Evolutionary conservation across 202 grass and related monocot genomes (phyloP).

Genomic region (Sporobolus alterniflorus): DNA sequence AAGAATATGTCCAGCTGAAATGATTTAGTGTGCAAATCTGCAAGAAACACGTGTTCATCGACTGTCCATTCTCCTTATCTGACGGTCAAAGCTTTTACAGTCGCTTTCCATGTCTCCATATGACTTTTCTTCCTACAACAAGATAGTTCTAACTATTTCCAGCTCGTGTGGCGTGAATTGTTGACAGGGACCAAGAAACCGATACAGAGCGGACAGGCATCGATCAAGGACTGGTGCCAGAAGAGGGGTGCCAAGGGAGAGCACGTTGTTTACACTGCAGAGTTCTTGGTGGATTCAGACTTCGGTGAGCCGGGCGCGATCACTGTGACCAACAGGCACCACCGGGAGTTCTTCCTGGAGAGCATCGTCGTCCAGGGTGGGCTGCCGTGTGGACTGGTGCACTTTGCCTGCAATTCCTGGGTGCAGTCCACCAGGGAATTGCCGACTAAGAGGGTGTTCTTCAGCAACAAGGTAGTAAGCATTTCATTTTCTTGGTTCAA

Average conservation of each 20-base stretch:
- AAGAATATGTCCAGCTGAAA: slow-evolving; percentile 16
- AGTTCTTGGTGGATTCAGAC: slow-evolving; percentile 73
- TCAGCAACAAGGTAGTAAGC: slow-evolving; percentile 84
- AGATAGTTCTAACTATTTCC: not conserved
- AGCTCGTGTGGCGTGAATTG: slow-evolving; percentile 22
- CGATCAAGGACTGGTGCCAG: slow-evolving; percentile 85
- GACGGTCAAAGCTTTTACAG: not conserved
- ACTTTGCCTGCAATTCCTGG: slow-evolving; percentile 94
- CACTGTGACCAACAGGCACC: slow-evolving; percentile 76
- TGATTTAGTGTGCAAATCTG: not conserved
- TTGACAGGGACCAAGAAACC: slow-evolving; percentile 67
- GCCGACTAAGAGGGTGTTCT: slow-evolving; percentile 73
- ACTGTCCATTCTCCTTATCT: slow-evolving; percentile 19
- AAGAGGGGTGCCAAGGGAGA: slow-evolving; percentile 81
- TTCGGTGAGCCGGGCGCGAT: slow-evolving; percentile 88
- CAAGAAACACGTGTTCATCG: slow-evolving; percentile 5
- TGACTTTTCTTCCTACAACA: slow-evolving; percentile 23
- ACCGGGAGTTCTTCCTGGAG: slow-evolving; percentile 92
- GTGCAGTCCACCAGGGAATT: slow-evolving; percentile 79
- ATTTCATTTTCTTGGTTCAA: not conserved
- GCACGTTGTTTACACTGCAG: slow-evolving; percentile 82
- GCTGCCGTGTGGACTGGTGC: slow-evolving; percentile 64
- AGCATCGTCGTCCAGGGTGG: slow-evolving; percentile 83
- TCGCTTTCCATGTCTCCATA: slow-evolving; percentile 21
- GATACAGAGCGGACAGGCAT: slow-evolving; percentile 52